Evolutionary conservation across 495 filamentous ascomycete genomes (phyloP), one percentile per base, ranked within the genome.

Genomic region (Lepidopterella palustris): DNA sequence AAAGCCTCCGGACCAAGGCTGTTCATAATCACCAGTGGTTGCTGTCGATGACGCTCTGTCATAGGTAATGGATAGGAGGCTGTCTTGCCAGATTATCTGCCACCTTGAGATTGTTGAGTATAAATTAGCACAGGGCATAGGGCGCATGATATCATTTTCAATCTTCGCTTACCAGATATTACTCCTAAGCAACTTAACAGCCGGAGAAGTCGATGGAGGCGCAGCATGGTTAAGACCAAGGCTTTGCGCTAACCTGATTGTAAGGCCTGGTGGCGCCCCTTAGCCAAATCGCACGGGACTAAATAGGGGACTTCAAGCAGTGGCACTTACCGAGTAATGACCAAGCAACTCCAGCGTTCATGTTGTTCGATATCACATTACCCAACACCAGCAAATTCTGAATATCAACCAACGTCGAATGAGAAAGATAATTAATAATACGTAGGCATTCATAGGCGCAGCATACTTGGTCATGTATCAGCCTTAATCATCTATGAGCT

Each of bases 61-160:
- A 54, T 82, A 82, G 21, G 78, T 79, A 5, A 82, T 74, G 4
- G 76, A 80, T 28, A 82, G 78, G 53, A 82, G 75, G 59, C 76
- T 79, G 56, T 82, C 80, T 65, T 82, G 80, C 80, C 80, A 82
- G 18, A 79, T 76, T 70, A 82, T 78, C 1, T 76, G 77, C 79
- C 79, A 82, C 77, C 77, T 78, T 10, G 32, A 23, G 8, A 11
- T 29, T 25, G 1, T 59, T 15, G 27, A 31, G 35, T 42, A n/a
- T n/a, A n/a, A n/a, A n/a, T n/a, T 35, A 35, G 31, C 31, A 35
- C 31, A 35, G 6, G n/a, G n/a, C n/a, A n/a, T n/a, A n/a, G n/a
- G n/a, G n/a, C n/a, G n/a, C n/a, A n/a, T n/a, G n/a, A n/a, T n/a
- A n/a, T n/a, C 10, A n/a, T 10, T n/a, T 49, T 49, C 45, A 20